phyloP scores from a whole-genome alignment of 305 asterid genomes.

The Fraxinus ornus region DNA sequence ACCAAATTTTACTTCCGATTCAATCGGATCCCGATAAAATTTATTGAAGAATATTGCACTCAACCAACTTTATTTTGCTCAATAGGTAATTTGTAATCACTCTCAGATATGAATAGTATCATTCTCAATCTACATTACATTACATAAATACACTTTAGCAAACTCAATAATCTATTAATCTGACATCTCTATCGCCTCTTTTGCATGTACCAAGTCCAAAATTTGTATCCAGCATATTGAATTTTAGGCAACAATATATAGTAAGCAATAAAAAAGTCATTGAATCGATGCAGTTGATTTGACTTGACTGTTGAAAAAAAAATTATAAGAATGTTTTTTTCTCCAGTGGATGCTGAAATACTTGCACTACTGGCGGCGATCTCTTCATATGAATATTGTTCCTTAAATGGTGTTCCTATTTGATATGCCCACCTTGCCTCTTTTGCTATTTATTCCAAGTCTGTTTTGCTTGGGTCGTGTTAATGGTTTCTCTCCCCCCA shows the following conservation, averaged over 20 bases:
- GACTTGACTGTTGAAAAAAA: background rate
- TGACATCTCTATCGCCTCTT: background rate
- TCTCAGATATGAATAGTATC: background rate
- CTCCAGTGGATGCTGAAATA: background rate
- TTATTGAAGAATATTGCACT: background rate
- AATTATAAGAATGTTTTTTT: too few species aligned
- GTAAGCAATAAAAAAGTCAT: background rate
- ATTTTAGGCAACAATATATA: background rate
- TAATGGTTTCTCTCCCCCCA: too few species aligned
- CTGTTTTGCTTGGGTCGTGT: too few species aligned
- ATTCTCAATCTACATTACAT: background rate
- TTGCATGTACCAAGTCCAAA: background rate
- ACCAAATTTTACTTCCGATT: background rate
- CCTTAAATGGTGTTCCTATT: too few species aligned
- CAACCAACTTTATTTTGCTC: background rate
- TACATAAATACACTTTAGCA: background rate
- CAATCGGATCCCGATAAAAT: background rate
- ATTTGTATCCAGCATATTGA: background rate
- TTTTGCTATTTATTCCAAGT: too few species aligned
- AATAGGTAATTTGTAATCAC: background rate
- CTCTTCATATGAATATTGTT: too few species aligned
- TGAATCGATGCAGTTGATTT: background rate
- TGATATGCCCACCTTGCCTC: too few species aligned
- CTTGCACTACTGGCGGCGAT: background rate
- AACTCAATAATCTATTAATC: background rate